These are phyloP conservation scores for Chaetomium fimeti DNA, from an alignment of 495 filamentous ascomycete genomes.

Conservation along the genomic window DNA sequence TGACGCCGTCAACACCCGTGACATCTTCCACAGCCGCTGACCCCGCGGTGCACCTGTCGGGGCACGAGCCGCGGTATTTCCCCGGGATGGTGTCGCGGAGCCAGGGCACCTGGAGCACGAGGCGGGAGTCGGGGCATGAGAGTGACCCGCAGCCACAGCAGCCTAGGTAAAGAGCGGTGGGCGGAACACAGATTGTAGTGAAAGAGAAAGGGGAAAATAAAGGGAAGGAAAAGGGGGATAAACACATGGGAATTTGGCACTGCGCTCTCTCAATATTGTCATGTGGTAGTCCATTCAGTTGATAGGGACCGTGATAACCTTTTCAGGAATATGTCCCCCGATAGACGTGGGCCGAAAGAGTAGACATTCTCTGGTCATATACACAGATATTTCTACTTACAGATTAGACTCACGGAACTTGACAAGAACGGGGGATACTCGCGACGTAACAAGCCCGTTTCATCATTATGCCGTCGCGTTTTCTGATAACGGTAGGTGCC, in stretches of 20 bases:
- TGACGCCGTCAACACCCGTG: slow-evolving; percentile 13
- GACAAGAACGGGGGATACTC: background rate
- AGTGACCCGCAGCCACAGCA: slow-evolving; percentile 25
- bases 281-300: no score
- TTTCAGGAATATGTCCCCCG: background rate
- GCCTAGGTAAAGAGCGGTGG: background rate
- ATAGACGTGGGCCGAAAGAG: background rate
- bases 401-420: background rate
- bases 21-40: slow-evolving; percentile 17
- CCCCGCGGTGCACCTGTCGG: slow-evolving; percentile 44
- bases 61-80: slow-evolving; percentile 66
- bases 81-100: slow-evolving; percentile 67
- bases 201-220: background rate
- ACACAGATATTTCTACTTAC: background rate
- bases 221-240: background rate
- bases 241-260: background rate
- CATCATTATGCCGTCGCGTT: background rate
- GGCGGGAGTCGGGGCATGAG: slow-evolving; percentile 43
- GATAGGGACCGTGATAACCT: background rate
- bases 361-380: background rate
- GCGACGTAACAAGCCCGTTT: background rate
- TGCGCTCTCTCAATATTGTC: background rate
- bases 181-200: background rate
- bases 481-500: no score
- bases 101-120: slow-evolving; percentile 50